A percentile compares a stretch with the other conserved stretches of the same genome.
These are phyloP conservation scores for Daucus carota DNA, from an alignment of 129 eudicot genomes.

Conservation along the genomic window DH1_v3.0 NC_030383.2:5244501-5245000, in stretches of 20 bases:
- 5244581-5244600: constrained; percentile 19
- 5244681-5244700: constrained; percentile 22
- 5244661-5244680: constrained; percentile 24
- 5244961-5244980: too few species aligned
- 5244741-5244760: not conserved
- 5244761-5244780: constrained; percentile 5
- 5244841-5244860: not conserved
- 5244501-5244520: not conserved
- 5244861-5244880: too few species aligned
- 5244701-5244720: constrained; percentile 17
- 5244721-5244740: constrained; percentile 12
- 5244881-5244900: too few species aligned
- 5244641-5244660: constrained; percentile 29
- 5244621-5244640: constrained; percentile 21
- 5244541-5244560: constrained; percentile 24
- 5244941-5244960: too few species aligned
- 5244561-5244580: constrained; percentile 20
- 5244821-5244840: too few species aligned
- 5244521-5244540: not conserved
- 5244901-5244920: too few species aligned
- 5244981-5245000: too few species aligned
- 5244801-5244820: not conserved
- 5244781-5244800: not conserved
- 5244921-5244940: too few species aligned
- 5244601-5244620: constrained; percentile 14